Base-by-base conservation (phyloP, 23 red algal genomes). In the Gracilaria gracilis region DNA sequence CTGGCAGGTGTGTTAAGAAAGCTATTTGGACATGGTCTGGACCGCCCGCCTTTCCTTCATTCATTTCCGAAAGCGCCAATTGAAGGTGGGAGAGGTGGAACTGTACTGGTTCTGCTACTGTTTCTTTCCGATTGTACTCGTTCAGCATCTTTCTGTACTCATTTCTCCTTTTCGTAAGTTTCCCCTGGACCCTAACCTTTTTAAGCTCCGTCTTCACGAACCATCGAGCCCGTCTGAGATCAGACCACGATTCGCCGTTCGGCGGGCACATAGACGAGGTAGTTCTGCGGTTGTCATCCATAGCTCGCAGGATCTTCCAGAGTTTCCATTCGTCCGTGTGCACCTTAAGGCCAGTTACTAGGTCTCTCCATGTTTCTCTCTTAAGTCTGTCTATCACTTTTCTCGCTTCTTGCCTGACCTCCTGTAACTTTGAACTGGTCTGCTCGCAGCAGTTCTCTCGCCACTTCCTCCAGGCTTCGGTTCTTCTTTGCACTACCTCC, bases 301-400 rank as follows among this genome's bases (percentile, higher is more conserved):
- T 73, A 4, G 67, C 33, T 9, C 67, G 34, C 1, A 73, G 9
- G 4, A 40, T 42, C 9, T 73, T 73, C 38, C 35, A 73, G 16
- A 42, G 15, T 44, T 73, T 73, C 62, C 67, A 73, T 24, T 73
- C 67, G 9, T 73, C 67, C 3, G 36, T 73, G 1, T 73, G 67
- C 9, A 35, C 2, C 2, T 73, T 73, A 3, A 73, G 24, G 1
- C 28, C 67, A 20, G 67, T 23, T 4, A 73, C 67, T 2, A 39
- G 35, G 36, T 73, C 67, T 44, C 35, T 73, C 38, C 67, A 40
- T 73, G 35, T 12, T 37, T n/a, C n/a, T 73, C 67, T 19, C 67
- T 73, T 42, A 33, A 73, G 67, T 2, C 36, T 9, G 17, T 73
- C 67, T 0, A 73, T 37, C 2, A 70, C 65, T 12, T 25, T 35